Conservation (phyloP, 2,329 filamentous ascomycete genomes). For the Diplodia sapinea region DNA sequence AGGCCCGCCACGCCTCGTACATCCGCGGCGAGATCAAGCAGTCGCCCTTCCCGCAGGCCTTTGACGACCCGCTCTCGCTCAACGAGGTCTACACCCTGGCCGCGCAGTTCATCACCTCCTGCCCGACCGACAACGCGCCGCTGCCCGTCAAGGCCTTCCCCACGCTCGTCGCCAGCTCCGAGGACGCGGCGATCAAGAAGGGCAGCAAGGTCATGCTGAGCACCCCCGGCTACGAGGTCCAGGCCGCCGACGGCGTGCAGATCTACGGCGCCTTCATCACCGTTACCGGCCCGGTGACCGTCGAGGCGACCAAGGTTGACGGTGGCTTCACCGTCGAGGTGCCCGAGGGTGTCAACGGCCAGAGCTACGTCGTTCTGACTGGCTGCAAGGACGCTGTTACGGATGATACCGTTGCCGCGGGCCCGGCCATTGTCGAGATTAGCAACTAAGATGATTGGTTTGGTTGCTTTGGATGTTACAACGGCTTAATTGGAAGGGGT, state of each 20-base stretch:
- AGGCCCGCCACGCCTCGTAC: slow-evolving; percentile 69
- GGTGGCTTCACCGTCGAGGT: slow-evolving; percentile 39
- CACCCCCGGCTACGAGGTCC: slow-evolving; percentile 38
- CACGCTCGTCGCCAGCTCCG: slow-evolving; percentile 42
- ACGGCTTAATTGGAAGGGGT: too few species aligned
- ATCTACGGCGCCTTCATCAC: slow-evolving; percentile 49
- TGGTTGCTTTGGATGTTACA: background rate
- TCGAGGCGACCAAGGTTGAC: slow-evolving; percentile 36
- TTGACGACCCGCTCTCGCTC: slow-evolving; percentile 64
- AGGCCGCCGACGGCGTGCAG: slow-evolving; percentile 20
- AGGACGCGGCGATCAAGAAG: slow-evolving; percentile 30
- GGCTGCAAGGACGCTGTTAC: slow-evolving; percentile 45
- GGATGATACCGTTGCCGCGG: slow-evolving; percentile 49
- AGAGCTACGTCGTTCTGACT: slow-evolving; percentile 52
- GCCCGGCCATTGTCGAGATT: slow-evolving; percentile 42
- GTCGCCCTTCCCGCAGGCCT: slow-evolving; percentile 63
- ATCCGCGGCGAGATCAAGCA: slow-evolving; percentile 56
- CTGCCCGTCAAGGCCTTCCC: slow-evolving; percentile 69
- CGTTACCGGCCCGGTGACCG: slow-evolving; percentile 47
- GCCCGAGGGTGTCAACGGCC: slow-evolving; percentile 45
- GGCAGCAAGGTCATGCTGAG: slow-evolving; percentile 35
- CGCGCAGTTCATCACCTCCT: slow-evolving; percentile 64
- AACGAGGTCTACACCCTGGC: slow-evolving; percentile 70
- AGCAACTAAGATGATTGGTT: background rate
- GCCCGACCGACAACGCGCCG: slow-evolving; percentile 60